Evolutionary conservation across 2,329 filamentous ascomycete genomes (phyloP), one percentile per base, ranked within the genome.

Genomic region (Botrytis hyacinthi): DNA sequence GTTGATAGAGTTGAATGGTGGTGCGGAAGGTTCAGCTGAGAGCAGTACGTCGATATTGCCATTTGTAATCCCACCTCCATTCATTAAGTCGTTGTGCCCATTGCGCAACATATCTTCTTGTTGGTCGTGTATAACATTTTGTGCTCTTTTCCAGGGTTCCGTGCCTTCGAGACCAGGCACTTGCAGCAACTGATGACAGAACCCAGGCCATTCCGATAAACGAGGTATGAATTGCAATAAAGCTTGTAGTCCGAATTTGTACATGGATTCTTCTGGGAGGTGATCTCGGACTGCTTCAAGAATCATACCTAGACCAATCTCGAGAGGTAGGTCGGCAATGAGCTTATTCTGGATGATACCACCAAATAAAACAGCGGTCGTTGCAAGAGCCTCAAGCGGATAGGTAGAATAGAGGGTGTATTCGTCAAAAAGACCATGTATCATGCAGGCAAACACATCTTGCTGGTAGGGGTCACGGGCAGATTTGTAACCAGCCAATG

Each of bases 381-480:
- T 98, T 12, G 95, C 95, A 69, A 99, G 85, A 9, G 96, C 96
- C 80, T 98, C 95, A n/a, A 98, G 86, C 0, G 97, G 97, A 82
- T 99, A 99, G 80, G 97, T 95, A 59, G 92, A 90, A 81, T 98
- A 99, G 80, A 97, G 97, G 72, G 92, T 92, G 81, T 98, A 99
- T 84, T 99, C 96, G 79, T 99, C 96, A 78, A 99, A 98, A 6
- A 99, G 86, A 0, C 96, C 96, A 80, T 98, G 95, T 51, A 99
- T 97, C 94, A 99, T 99, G 84, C 95, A 98, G 22, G 95, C 93
- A 81, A 99, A 99, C 10, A 98, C 88, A 81, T 99, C 96, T 81
- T 98, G 96, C 75, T 98, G 94, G 26, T 91, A 85, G 2, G 93
- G 88, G 74, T 96, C 92, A 66, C 90, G 89, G 0, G 97, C 98